Percentiles rank a stretch among this genome's conserved stretches.
Evolutionary conservation across 495 filamentous ascomycete species (phyloP).

Genomic region (Lepraria neglecta): DNA sequence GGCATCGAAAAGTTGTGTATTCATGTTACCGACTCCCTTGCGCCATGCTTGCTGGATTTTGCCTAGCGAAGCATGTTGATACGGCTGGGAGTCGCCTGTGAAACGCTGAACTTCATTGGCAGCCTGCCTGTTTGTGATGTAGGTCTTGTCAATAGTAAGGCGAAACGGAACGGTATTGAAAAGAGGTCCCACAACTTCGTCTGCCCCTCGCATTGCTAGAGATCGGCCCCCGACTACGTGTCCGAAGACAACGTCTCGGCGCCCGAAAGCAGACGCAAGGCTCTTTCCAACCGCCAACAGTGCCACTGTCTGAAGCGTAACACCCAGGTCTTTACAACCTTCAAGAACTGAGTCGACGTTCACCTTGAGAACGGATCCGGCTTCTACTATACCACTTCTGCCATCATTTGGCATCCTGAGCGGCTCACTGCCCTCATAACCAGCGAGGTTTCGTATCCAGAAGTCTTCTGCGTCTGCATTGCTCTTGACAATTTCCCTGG

Average conservation of each 20-base stretch:
- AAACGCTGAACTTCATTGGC: conserved; percentile 23
- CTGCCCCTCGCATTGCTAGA: conserved; percentile 57
- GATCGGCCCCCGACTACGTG: conserved; percentile 62
- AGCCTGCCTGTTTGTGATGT: conserved; percentile 13
- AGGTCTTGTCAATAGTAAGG: conserved; percentile 36
- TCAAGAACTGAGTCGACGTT: conserved; percentile 11
- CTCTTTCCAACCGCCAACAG: conserved; percentile 28
- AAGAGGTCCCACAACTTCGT: conserved; percentile 70
- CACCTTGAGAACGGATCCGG: conserved; percentile 20
- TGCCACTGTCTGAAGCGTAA: conserved; percentile 29
- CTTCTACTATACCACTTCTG: not conserved
- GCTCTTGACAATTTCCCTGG: conserved; percentile 8
- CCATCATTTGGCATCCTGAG: not conserved
- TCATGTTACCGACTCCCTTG: conserved; percentile 24
- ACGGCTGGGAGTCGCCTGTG: conserved; percentile 24
- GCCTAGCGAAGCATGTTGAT: conserved; percentile 30
- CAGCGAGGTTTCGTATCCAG: conserved; percentile 34
- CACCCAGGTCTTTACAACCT: conserved; percentile 22
- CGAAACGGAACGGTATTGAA: conserved; percentile 85
- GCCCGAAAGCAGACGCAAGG: conserved; percentile 20
- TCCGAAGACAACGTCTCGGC: conserved; percentile 31
- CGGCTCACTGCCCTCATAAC: not conserved
- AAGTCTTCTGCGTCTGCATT: conserved; percentile 34
- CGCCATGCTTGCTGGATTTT: conserved; percentile 30
- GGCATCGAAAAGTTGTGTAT: conserved; percentile 66